Conservation (phyloP, 2,329 filamentous ascomycete genomes). For the Daldinia sp. region DNA sequence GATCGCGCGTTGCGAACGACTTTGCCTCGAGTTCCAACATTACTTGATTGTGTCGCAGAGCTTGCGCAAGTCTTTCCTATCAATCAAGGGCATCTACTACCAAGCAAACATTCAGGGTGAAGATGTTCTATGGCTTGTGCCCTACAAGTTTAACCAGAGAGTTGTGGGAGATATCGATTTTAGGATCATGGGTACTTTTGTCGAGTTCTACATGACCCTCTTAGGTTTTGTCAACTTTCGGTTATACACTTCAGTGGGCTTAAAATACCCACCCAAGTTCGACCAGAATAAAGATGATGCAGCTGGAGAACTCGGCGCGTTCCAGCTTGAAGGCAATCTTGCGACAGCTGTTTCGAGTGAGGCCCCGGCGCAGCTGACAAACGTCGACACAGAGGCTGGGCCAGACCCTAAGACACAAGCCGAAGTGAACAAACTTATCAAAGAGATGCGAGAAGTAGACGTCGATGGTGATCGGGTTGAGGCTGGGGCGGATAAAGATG, state of each 20-base stretch:
- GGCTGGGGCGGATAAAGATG: conserved; percentile 53
- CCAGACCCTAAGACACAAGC: conserved; percentile 70
- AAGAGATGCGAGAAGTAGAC: conserved; percentile 68
- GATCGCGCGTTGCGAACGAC: conserved; percentile 90
- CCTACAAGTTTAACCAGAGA: conserved; percentile 97
- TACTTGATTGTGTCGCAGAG: conserved; percentile 93
- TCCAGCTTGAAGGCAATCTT: conserved; percentile 83
- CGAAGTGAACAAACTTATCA: conserved; percentile 73
- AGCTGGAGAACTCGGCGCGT: conserved; percentile 88
- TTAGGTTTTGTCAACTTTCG: conserved; percentile 96
- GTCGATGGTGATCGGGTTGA: conserved; percentile 54
- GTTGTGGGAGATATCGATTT: conserved; percentile 96
- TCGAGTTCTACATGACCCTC: conserved; percentile 98
- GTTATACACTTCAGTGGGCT: conserved; percentile 87
- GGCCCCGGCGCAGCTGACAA: conserved; percentile 59
- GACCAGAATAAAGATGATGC: conserved; percentile 86
- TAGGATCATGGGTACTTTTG: conserved; percentile 98
- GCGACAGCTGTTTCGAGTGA: conserved; percentile 61
- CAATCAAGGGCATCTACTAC: conserved; percentile 99
- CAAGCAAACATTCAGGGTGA: conserved; percentile 97
- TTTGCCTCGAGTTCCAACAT: conserved; percentile 96
- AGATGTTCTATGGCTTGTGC: conserved; percentile 95
- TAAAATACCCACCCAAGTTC: conserved; percentile 97
- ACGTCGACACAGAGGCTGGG: conserved; percentile 59
- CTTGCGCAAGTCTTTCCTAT: conserved; percentile 94